phyloP scores from a whole-genome alignment of 768 basidiomycete species.

The Mycena haematopus region DNA sequence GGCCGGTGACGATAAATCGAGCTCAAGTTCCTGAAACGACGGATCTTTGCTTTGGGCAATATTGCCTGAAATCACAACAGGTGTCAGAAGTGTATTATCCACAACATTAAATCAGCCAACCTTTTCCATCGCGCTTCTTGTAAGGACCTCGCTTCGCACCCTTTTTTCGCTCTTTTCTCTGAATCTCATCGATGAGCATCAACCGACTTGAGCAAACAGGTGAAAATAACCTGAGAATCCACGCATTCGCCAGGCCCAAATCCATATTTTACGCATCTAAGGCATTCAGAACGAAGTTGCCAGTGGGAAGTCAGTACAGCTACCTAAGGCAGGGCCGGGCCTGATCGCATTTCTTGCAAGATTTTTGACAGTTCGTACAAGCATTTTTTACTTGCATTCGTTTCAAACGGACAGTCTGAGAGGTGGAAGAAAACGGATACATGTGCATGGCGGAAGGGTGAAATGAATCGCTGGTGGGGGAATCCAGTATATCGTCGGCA shows the following conservation, averaged over 20 bases:
- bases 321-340: constrained; percentile 79
- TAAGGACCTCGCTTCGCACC: constrained; percentile 69
- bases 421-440: constrained; percentile 63
- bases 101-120: constrained; percentile 34
- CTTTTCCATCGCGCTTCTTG: constrained; percentile 72
- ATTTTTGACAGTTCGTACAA: constrained; percentile 89
- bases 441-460: constrained; percentile 62
- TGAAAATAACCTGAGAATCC: constrained; percentile 60
- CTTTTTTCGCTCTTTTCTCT: constrained; percentile 71
- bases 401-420: constrained; percentile 44
- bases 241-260: constrained; percentile 80
- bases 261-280: constrained; percentile 86
- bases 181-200: constrained; percentile 33
- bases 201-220: constrained; percentile 26
- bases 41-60: not conserved
- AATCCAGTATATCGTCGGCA: constrained; percentile 41
- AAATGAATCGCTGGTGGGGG: constrained; percentile 42
- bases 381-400: constrained; percentile 91
- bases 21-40: not conserved
- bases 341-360: constrained; percentile 90
- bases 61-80: constrained; percentile 2
- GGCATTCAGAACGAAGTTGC: no score
- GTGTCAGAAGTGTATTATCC: constrained; percentile 9
- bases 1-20: not conserved
- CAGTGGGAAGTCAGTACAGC: no score